These are phyloP conservation scores for Moesziomyces aphidis DNA, from an alignment of 1,284 basidiomycete genomes.

Conservation along the genomic window DNA sequence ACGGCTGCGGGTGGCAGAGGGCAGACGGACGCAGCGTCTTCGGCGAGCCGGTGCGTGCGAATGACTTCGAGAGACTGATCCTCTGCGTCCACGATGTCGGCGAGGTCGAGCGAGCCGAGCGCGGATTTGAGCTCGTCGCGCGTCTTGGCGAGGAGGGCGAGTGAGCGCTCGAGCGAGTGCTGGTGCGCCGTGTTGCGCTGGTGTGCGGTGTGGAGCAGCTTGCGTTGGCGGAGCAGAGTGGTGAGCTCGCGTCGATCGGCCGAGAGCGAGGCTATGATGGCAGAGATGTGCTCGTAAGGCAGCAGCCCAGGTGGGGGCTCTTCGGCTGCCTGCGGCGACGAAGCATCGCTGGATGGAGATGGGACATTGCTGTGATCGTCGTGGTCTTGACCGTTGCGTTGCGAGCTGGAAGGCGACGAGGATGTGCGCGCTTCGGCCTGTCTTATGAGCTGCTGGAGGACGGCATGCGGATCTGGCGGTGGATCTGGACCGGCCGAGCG, in stretches of 20 bases:
- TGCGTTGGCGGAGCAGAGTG: constrained; percentile 11
- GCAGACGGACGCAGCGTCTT: constrained; percentile 16
- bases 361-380: background rate
- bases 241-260: constrained; percentile 34
- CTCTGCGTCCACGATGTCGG: constrained; percentile 45
- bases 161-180: constrained; percentile 15
- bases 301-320: background rate
- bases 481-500: constrained; percentile 5
- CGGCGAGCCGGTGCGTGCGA: constrained; percentile 6
- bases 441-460: constrained; percentile 31
- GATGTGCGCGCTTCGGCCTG: constrained; percentile 19
- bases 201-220: constrained; percentile 9
- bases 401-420: background rate
- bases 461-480: constrained; percentile 12
- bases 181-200: constrained; percentile 21
- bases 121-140: constrained; percentile 34
- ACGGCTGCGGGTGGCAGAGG: constrained; percentile 28
- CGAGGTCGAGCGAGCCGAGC: constrained; percentile 32
- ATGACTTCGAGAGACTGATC: constrained; percentile 46
- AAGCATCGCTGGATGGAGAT: background rate
- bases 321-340: background rate
- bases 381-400: background rate
- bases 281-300: constrained; percentile 12
- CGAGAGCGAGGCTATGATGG: constrained; percentile 19
- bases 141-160: constrained; percentile 10